Evolutionary conservation across 192 early-diverging fungal species (phyloP), one percentile per base, ranked within the genome.

Genomic region (Neocallimastix lanati): DNA sequence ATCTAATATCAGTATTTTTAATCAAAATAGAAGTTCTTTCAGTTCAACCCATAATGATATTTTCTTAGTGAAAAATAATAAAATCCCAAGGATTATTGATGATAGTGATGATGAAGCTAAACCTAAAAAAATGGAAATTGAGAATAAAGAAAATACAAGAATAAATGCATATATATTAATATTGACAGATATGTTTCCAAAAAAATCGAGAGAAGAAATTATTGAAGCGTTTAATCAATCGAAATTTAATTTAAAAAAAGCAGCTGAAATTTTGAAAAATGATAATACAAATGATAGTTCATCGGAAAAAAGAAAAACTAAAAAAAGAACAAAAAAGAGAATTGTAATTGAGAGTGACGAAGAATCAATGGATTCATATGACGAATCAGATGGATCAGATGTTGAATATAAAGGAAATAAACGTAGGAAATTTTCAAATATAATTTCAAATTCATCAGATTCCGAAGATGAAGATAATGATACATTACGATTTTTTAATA

Each of bases 401-500:
- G 11, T 67, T 21, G 50, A 67, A 25, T 67, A 67, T 67, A 21
- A 16, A 11, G 16, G 18, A 67, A 25, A 15, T 21, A 67, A 67
- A 67, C 50, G 50, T 25, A 67, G 50, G n/a, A 67, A 16, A 67
- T 67, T n/a, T n/a, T 67, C 50, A 4, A 67, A 67, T 67, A 11
- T 9, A 1, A 67, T 67, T n/a, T 67, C 50, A 67, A 67, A 67
- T 9, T 67, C 50, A 67, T 67, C 25, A 1, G 50, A 67, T 67
- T n/a, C 50, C 0, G 50, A 67, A 11, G 50, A 67, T 21, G 50
- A 78, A 79, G 82, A n/a, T n/a, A n/a, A 76, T 80, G 82, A 33
- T 81, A 81, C 79, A 79, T 80, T 76, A 82, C 38, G 82, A 80
- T 89, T 83, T 79, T 82, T 86, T 78, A 83, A 83, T 36, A 83